These are phyloP conservation scores for Micractinium conductrix DNA, from an alignment of 139 green algal species.

Conservation along the genomic window DNA sequence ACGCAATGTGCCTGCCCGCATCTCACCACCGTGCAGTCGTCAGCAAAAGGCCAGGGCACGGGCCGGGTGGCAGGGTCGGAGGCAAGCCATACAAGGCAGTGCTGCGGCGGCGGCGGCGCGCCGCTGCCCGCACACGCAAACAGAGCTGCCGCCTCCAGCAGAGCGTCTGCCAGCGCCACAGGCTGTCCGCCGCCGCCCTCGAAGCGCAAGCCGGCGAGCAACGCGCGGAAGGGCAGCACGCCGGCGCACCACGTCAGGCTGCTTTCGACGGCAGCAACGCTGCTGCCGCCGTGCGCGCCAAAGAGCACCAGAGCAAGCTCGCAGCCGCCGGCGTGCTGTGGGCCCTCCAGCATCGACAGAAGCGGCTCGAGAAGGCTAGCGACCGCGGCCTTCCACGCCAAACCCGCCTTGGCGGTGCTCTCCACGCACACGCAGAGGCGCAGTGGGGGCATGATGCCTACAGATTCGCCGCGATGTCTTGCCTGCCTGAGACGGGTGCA, in stretches of 20 bases:
- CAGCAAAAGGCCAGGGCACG: slow-evolving; percentile 5
- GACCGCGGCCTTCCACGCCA: not conserved
- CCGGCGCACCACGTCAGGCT: not conserved
- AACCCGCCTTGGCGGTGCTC: not conserved
- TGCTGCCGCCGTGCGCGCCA: slow-evolving; percentile 5
- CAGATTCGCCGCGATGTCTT: too few species aligned
- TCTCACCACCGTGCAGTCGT: slow-evolving; percentile 22
- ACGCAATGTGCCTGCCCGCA: not conserved
- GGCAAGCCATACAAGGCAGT: slow-evolving; percentile 16
- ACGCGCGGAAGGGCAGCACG: not conserved
- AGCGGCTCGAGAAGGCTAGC: not conserved
- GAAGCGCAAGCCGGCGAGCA: not conserved
- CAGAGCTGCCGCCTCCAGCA: slow-evolving; percentile 6
- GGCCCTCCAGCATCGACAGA: not conserved
- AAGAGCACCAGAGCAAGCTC: slow-evolving; percentile 24
- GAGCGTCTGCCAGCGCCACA: slow-evolving; percentile 14
- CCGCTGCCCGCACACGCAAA: not conserved
- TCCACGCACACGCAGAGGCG: slow-evolving; percentile 19
- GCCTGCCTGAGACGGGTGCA: too few species aligned
- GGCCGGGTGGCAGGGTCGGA: not conserved
- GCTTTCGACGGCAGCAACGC: not conserved
- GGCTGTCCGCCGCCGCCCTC: slow-evolving; percentile 15
- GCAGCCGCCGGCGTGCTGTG: not conserved
- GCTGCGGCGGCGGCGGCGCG: slow-evolving; percentile 1
- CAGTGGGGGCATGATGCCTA: not conserved